Percentiles rank a stretch among this genome's conserved stretches.
Conservation (phyloP, 768 basidiomycete species). For the Tulasnella calospora region DNA sequence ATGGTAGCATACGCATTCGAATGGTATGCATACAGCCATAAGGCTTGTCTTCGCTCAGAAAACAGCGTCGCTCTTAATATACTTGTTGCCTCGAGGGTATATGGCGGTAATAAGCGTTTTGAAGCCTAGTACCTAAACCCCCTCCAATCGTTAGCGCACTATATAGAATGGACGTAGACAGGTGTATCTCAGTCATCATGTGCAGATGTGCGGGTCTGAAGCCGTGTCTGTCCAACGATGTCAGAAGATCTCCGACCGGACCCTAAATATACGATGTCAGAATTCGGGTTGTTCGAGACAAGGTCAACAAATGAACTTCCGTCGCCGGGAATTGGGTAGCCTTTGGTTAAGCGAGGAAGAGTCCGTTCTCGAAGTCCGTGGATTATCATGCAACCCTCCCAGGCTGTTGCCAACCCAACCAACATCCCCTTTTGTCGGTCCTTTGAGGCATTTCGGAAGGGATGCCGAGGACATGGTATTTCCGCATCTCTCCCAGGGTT, state of each 20-base stretch:
- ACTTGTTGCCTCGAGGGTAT: conserved; percentile 66
- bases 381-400: too few species aligned
- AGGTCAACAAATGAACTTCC: conserved; percentile 35
- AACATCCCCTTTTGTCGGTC: too few species aligned
- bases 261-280: conserved; percentile 42
- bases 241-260: conserved; percentile 61
- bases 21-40: conserved; percentile 54
- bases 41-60: conserved; percentile 79
- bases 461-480: too few species aligned
- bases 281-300: conserved; percentile 27
- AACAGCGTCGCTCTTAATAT: conserved; percentile 64
- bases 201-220: conserved; percentile 80
- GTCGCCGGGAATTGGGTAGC: conserved; percentile 74
- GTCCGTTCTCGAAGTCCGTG: too few species aligned
- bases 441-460: too few species aligned
- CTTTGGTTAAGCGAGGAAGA: too few species aligned
- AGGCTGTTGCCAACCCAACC: too few species aligned
- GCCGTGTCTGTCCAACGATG: conserved; percentile 56
- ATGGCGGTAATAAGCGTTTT: conserved; percentile 68
- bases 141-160: neutral
- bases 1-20: neutral
- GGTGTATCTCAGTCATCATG: conserved; percentile 50
- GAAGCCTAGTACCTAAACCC: conserved; percentile 54
- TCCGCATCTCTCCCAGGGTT: too few species aligned
- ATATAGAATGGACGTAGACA: neutral